Evolutionary conservation across 495 filamentous ascomycete genomes (phyloP).

Genomic region (Neurospora sp.): DNA sequence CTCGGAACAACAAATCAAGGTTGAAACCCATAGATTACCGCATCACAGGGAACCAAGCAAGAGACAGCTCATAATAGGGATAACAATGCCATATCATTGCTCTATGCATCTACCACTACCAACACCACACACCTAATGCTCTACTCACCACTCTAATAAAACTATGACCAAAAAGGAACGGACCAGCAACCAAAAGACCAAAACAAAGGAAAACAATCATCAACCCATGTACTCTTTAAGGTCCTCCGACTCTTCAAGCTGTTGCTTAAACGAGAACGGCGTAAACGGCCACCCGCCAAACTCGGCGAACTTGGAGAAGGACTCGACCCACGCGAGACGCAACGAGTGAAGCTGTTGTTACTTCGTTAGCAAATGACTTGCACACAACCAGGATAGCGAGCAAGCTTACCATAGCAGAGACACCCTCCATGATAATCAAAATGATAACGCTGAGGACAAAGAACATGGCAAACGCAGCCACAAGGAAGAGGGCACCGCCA

Average conservation of each 20-base stretch:
- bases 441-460: constrained; percentile 74
- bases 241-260: constrained; percentile 74
- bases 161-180: neutral
- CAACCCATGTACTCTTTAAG: constrained; percentile 36
- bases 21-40: neutral
- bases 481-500: constrained; percentile 65
- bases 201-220: neutral
- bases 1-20: neutral
- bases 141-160: neutral
- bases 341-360: constrained; percentile 62
- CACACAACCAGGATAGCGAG: neutral
- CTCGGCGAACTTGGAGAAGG: constrained; percentile 99
- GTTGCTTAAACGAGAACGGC: constrained; percentile 80
- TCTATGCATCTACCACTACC: neutral
- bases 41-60: neutral
- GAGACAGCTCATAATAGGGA: neutral
- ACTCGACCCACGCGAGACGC: constrained; percentile 96
- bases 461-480: constrained; percentile 76
- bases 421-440: constrained; percentile 49
- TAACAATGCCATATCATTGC: neutral
- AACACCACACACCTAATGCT: neutral
- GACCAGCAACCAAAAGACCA: neutral
- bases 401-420: constrained; percentile 38
- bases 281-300: constrained; percentile 86
- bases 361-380: neutral